These are phyloP conservation scores for Leishmania turanica DNA, from an alignment of 208 protist genomes.

Conservation along the genomic window DNA sequence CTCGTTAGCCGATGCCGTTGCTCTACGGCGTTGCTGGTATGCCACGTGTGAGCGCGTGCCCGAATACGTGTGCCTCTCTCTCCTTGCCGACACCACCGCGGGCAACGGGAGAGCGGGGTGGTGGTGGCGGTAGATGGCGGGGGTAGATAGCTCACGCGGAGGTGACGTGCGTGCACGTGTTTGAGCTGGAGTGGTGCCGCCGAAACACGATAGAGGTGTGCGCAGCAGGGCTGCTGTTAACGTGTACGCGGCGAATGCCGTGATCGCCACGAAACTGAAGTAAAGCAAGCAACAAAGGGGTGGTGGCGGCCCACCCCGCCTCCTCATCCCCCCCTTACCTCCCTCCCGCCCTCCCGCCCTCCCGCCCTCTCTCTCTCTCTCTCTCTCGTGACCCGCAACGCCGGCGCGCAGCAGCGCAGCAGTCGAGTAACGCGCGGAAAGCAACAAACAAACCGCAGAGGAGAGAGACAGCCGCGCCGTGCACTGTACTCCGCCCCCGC, in stretches of 20 bases:
- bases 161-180: neutral
- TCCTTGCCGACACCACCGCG: neutral
- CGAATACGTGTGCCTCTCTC: neutral
- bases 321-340: too few relatives aligned
- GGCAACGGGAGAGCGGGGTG: neutral
- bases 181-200: neutral
- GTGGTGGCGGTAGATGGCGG: neutral
- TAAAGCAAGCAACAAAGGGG: neutral
- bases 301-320: too few relatives aligned
- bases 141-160: neutral
- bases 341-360: too few relatives aligned
- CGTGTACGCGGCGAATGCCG: neutral
- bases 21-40: too few relatives aligned
- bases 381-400: too few relatives aligned
- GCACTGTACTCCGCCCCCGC: neutral
- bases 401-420: too few relatives aligned
- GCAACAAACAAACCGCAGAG: constrained; percentile 6
- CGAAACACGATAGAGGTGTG: neutral
- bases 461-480: constrained; percentile 1
- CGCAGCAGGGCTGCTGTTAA: neutral
- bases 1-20: neutral
- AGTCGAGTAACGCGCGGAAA: neutral
- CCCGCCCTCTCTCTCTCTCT: too few relatives aligned
- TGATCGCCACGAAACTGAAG: neutral
- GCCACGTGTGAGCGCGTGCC: neutral